These are phyloP conservation scores for Platismatia glauca DNA, from an alignment of 495 filamentous ascomycete species.

Conservation along the genomic window DNA sequence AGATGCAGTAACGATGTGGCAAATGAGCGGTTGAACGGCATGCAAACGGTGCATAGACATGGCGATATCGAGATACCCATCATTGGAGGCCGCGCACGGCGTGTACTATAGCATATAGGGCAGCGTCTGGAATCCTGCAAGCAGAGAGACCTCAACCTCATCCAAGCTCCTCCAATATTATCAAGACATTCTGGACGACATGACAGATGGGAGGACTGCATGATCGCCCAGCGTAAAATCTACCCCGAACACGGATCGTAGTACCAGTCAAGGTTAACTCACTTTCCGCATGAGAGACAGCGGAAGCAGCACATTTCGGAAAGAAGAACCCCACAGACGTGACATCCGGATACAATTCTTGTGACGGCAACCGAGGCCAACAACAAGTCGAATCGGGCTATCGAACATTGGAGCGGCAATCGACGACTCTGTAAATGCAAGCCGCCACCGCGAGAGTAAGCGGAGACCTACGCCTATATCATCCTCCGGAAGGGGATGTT, in stretches of 20 bases:
- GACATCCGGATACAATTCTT: neutral
- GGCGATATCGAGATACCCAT: neutral
- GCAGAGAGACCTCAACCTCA: neutral
- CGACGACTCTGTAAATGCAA: neutral
- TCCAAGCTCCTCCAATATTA: neutral
- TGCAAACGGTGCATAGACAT: neutral
- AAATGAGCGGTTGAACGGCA: neutral
- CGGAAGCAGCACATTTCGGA: neutral
- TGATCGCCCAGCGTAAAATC: neutral
- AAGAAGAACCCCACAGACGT: neutral
- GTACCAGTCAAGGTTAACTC: neutral
- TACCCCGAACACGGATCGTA: neutral
- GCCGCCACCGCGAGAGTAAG: constrained; percentile 11
- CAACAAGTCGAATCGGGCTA: neutral
- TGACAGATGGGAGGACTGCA: neutral
- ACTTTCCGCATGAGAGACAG: neutral
- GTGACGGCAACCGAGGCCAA: neutral
- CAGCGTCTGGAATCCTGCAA: neutral
- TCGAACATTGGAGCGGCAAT: neutral
- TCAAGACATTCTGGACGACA: neutral
- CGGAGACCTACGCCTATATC: constrained; percentile 12
- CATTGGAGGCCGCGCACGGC: neutral
- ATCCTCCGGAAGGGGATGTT: neutral
- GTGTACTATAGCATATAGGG: neutral
- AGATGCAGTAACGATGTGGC: neutral